Conservation (phyloP, 495 filamentous ascomycete genomes). For the Ramalina peruviana region DNA sequence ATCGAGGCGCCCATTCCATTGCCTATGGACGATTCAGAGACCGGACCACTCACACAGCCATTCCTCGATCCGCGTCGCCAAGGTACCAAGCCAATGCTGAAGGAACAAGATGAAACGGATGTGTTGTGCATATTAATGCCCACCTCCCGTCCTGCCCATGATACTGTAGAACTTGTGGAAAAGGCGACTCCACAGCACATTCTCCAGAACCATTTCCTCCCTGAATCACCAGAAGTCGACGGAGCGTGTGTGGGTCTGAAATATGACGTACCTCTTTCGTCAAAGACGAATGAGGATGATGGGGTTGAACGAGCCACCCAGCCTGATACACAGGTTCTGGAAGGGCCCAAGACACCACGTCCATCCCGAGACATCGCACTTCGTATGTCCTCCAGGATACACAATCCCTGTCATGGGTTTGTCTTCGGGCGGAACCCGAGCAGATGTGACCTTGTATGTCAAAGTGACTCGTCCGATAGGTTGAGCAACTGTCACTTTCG, state of each 20-base stretch:
- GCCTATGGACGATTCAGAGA: slow-evolving; percentile 26
- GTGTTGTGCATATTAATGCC: slow-evolving; percentile 84
- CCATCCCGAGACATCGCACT: slow-evolving; percentile 63
- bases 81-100: slow-evolving; percentile 59
- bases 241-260: neutral
- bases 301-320: neutral
- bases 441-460: slow-evolving; percentile 60
- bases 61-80: slow-evolving; percentile 64
- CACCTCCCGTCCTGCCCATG: slow-evolving; percentile 52
- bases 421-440: slow-evolving; percentile 62
- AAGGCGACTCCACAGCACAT: slow-evolving; percentile 42
- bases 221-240: slow-evolving; percentile 1
- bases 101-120: slow-evolving; percentile 67
- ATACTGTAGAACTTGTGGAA: slow-evolving; percentile 46
- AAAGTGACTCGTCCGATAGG: slow-evolving; percentile 36
- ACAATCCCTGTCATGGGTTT: slow-evolving; percentile 54
- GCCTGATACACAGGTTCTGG: slow-evolving; percentile 27
- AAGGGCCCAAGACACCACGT: slow-evolving; percentile 17
- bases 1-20: neutral
- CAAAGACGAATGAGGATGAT: slow-evolving; percentile 4
- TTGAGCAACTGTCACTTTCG: slow-evolving; percentile 87
- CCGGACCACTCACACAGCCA: slow-evolving; percentile 66
- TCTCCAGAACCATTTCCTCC: slow-evolving; percentile 30
- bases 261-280: neutral
- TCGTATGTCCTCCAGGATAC: slow-evolving; percentile 56